These are phyloP conservation scores for Talaromyces marneffei DNA, from an alignment of 2,329 filamentous ascomycete species.

Conservation along the genomic window DNA sequence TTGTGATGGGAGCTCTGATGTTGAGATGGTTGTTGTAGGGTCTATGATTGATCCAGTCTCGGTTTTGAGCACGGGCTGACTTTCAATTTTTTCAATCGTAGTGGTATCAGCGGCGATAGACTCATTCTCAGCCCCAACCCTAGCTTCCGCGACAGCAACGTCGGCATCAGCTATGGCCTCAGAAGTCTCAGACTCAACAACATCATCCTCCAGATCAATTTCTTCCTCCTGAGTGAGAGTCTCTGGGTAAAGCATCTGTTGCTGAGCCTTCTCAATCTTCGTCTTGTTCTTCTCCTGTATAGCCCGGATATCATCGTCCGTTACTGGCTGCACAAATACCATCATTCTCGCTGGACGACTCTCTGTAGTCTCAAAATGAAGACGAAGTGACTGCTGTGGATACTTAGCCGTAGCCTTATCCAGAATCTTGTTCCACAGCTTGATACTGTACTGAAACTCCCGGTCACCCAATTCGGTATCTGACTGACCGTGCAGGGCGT, in stretches of 20 bases:
- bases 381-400: slow-evolving; percentile 66
- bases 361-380: slow-evolving; percentile 74
- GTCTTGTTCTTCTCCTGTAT: slow-evolving; percentile 66
- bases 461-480: slow-evolving; percentile 65
- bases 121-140: neutral
- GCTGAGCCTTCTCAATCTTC: slow-evolving; percentile 64
- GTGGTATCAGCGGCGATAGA: neutral
- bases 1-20: neutral
- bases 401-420: slow-evolving; percentile 68
- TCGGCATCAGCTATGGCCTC: neutral
- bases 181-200: neutral
- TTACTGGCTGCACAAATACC: slow-evolving; percentile 81
- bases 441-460: slow-evolving; percentile 78
- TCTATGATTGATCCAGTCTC: neutral
- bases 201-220: neutral
- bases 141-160: neutral
- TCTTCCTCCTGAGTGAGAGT: slow-evolving; percentile 15
- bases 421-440: slow-evolving; percentile 71
- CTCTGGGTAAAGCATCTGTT: slow-evolving; percentile 33
- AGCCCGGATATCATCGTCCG: slow-evolving; percentile 60
- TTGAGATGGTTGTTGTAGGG: neutral
- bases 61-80: neutral
- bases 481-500: slow-evolving; percentile 72
- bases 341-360: slow-evolving; percentile 65
- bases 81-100: neutral